phyloP scores from a whole-genome alignment of 768 basidiomycete species.

The Calocybe cyanea region DNA sequence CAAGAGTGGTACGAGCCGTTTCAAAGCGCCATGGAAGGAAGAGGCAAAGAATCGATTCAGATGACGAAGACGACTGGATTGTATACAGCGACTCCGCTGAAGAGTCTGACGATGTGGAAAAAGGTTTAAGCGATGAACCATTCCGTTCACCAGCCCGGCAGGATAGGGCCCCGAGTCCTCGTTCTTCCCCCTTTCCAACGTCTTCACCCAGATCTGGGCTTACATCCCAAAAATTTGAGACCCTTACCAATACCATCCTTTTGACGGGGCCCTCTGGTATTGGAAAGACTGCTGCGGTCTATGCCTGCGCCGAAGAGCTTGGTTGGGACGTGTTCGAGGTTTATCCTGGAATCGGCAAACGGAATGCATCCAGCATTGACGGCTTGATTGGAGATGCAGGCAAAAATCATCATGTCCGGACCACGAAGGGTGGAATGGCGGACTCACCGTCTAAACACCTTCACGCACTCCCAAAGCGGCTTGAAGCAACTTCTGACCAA shows the following conservation, averaged over 20 bases:
- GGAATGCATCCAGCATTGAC: conserved; percentile 75
- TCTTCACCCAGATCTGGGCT: not conserved
- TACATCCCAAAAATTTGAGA: conserved; percentile 24
- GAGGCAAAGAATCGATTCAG: conserved; percentile 48
- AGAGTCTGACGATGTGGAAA: conserved; percentile 19
- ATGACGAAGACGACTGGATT: conserved; percentile 61
- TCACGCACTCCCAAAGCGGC: conserved; percentile 1
- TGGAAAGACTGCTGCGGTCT: conserved; percentile 91
- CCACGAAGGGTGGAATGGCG: conserved; percentile 17
- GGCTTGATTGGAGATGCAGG: conserved; percentile 88
- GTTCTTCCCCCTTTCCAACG: not conserved
- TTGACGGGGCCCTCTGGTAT: conserved; percentile 77
- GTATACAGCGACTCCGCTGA: conserved; percentile 36
- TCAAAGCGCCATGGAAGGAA: conserved; percentile 46
- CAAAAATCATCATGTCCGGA: conserved; percentile 80
- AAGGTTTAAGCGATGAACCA: conserved; percentile 31
- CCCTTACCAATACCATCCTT: conserved; percentile 83
- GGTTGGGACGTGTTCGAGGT: conserved; percentile 98
- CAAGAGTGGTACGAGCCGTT: conserved; percentile 55
- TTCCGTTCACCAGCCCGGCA: conserved; percentile 5
- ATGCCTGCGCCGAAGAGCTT: conserved; percentile 91
- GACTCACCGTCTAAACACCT: not conserved
- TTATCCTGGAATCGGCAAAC: conserved; percentile 90
- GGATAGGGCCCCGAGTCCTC: not conserved
- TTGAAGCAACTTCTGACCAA: not conserved